phyloP scores from a whole-genome alignment of 2,329 filamentous ascomycete species.

The Colletotrichum lini region DNA sequence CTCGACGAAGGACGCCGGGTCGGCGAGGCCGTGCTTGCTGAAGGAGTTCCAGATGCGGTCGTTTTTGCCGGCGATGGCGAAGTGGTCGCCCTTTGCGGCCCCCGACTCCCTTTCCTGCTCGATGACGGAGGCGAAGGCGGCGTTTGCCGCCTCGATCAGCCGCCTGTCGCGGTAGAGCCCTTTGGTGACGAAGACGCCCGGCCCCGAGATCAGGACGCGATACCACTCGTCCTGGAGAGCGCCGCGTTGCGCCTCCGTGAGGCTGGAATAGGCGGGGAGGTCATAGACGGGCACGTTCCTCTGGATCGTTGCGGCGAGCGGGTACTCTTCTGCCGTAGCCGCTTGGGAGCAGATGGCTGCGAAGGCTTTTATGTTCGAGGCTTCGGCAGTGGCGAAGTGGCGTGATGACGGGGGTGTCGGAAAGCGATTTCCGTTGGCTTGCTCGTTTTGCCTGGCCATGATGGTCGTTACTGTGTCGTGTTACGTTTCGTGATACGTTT shows the following conservation, averaged over 20 bases:
- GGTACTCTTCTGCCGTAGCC: conserved; percentile 57
- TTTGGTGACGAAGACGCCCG: conserved; percentile 72
- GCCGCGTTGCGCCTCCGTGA: conserved; percentile 45
- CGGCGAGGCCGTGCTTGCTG: conserved; percentile 69
- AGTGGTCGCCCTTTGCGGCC: conserved; percentile 70
- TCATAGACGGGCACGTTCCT: conserved; percentile 71
- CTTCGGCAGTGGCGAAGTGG: conserved; percentile 45
- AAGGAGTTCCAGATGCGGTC: conserved; percentile 78
- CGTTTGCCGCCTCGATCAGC: conserved; percentile 63
- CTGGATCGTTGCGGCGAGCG: conserved; percentile 59
- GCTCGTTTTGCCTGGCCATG: conserved; percentile 17
- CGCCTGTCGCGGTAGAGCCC: conserved; percentile 61
- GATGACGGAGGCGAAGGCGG: conserved; percentile 65
- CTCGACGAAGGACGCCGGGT: conserved; percentile 65
- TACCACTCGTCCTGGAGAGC: conserved; percentile 73
- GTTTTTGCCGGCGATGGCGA: conserved; percentile 69
- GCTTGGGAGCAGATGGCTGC: conserved; percentile 59
- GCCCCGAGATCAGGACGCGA: conserved; percentile 68
- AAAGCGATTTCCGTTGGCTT: conserved; percentile 1
- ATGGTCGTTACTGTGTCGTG: not conserved
- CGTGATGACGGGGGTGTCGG: conserved; percentile 33
- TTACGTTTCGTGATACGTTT: not conserved
- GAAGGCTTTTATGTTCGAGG: conserved; percentile 60
- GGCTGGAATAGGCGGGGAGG: conserved; percentile 53
- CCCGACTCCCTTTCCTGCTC: conserved; percentile 54